Conservation (phyloP, 2,329 filamentous ascomycete genomes). For the Atkinsonella hypoxylon region DNA sequence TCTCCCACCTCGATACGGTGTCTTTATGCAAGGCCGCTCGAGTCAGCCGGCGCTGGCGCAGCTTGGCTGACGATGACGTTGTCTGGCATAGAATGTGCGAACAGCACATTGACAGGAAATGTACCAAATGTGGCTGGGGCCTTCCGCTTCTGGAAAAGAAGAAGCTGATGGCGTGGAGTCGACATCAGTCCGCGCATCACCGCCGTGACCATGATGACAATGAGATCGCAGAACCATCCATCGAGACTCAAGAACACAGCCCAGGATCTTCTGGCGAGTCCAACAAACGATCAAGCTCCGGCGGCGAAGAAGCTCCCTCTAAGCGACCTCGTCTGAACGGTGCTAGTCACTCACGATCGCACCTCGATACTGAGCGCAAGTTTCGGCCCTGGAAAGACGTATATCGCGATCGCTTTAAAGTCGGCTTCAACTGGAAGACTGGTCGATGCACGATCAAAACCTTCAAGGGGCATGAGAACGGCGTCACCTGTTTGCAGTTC, state of each 20-base stretch:
- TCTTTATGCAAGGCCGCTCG: conserved; percentile 94
- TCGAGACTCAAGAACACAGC: conserved; percentile 13
- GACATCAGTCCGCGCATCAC: conserved; percentile 44
- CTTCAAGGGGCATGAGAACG: conserved; percentile 78
- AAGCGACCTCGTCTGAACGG: conserved; percentile 23
- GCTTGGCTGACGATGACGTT: conserved; percentile 88
- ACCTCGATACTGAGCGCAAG: conserved; percentile 32
- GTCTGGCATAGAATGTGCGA: conserved; percentile 98
- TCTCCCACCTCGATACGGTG: conserved; percentile 84
- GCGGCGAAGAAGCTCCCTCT: conserved; percentile 17
- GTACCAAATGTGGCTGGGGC: conserved; percentile 92
- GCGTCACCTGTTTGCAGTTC: conserved; percentile 44
- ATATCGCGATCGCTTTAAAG: conserved; percentile 88
- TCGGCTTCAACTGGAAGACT: conserved; percentile 96
- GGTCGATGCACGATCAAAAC: conserved; percentile 75
- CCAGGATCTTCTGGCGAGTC: conserved; percentile 13
- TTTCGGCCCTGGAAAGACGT: conserved; percentile 85
- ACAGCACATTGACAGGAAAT: conserved; percentile 89
- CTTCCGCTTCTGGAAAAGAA: conserved; percentile 82
- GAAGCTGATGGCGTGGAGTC: conserved; percentile 73
- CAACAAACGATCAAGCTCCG: conserved; percentile 22
- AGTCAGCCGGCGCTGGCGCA: conserved; percentile 79
- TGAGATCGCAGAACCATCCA: conserved; percentile 11
- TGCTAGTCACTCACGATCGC: conserved; percentile 17
- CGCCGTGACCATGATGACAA: conserved; percentile 7